phyloP scores from a whole-genome alignment of 2,329 filamentous ascomycete species.

The Fusarium clavum region DNA sequence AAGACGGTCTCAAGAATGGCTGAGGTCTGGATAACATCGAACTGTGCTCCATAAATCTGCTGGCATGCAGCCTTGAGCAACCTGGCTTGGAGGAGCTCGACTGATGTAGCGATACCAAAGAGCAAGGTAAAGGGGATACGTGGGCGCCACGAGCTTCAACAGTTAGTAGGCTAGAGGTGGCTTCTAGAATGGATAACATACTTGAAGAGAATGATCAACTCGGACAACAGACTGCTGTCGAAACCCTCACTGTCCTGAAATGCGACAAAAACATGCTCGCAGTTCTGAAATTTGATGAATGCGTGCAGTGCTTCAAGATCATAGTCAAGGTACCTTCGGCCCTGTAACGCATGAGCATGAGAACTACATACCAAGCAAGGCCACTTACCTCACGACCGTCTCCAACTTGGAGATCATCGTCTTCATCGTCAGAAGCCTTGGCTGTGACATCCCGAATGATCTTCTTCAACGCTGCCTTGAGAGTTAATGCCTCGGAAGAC shows the following conservation, averaged over 20 bases:
- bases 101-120: constrained; percentile 84
- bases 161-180: constrained; percentile 47
- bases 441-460: constrained; percentile 75
- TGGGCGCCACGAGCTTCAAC: constrained; percentile 72
- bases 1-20: constrained; percentile 80
- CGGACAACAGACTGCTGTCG: constrained; percentile 76
- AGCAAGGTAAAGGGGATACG: constrained; percentile 81
- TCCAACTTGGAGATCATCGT: constrained; percentile 64
- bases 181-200: constrained; percentile 52
- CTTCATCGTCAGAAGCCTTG: constrained; percentile 62
- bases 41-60: constrained; percentile 76
- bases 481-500: constrained; percentile 77
- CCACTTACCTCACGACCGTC: constrained; percentile 61
- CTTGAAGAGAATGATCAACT: constrained; percentile 76
- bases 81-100: constrained; percentile 81
- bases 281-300: constrained; percentile 65
- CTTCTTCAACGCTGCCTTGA: constrained; percentile 78
- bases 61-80: constrained; percentile 76
- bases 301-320: constrained; percentile 78
- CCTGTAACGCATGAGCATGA: constrained; percentile 54
- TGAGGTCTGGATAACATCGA: constrained; percentile 79
- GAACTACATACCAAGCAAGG: not conserved
- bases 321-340: constrained; percentile 78
- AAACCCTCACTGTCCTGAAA: constrained; percentile 88
- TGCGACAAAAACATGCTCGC: constrained; percentile 74